These are phyloP conservation scores for Wickerhamiella nectarea DNA, from an alignment of 805 yeast species.

Conservation along the genomic window DNA sequence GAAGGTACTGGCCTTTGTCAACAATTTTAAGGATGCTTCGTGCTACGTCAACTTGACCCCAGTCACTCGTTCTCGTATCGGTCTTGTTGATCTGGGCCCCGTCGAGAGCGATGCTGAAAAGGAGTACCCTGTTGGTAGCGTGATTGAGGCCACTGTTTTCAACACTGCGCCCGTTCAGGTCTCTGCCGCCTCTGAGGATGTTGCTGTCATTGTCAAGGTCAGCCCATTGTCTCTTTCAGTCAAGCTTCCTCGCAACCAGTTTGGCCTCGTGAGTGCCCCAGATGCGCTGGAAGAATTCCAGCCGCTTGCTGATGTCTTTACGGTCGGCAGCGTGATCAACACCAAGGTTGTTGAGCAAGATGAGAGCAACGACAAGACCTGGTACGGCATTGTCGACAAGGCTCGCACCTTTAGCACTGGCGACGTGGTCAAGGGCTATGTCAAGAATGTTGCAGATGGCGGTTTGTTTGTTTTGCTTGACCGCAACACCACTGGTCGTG, in stretches of 20 bases:
- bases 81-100: constrained; percentile 41
- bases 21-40: constrained; percentile 44
- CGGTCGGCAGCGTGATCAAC: constrained; percentile 39
- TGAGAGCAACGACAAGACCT: constrained; percentile 8
- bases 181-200: constrained; percentile 36
- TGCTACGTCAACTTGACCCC: constrained; percentile 64
- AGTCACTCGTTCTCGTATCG: constrained; percentile 47
- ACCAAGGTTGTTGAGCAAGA: constrained; percentile 26
- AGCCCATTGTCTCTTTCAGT: constrained; percentile 49
- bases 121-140: constrained; percentile 60
- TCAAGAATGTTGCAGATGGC: constrained; percentile 65
- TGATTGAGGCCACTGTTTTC: constrained; percentile 44
- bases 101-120: constrained; percentile 34
- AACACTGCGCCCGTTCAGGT: constrained; percentile 37
- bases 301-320: constrained; percentile 23
- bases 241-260: constrained; percentile 48
- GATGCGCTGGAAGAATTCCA: constrained; percentile 64
- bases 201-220: constrained; percentile 46
- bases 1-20: constrained; percentile 46
- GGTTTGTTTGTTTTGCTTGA: constrained; percentile 62
- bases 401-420: constrained; percentile 42
- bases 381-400: constrained; percentile 12
- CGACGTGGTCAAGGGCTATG: constrained; percentile 66
- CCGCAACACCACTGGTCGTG: constrained; percentile 58
- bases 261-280: constrained; percentile 54